Evolutionary conservation across 495 filamentous ascomycete genomes (phyloP), one percentile per base, ranked within the genome.

Genomic region (Xylaria intraflava): DNA sequence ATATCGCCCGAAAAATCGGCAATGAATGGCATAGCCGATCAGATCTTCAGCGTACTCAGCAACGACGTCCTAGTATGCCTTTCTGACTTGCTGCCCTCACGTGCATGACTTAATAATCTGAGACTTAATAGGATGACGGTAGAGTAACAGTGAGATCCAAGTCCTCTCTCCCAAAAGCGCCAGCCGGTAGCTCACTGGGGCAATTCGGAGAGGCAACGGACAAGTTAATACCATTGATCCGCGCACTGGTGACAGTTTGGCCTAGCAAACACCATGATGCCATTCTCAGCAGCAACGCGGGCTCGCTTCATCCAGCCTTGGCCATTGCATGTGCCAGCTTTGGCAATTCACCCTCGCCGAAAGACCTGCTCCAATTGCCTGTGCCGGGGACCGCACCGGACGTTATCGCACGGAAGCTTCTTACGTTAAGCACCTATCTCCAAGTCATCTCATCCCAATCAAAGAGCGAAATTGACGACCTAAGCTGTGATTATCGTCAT

Each of bases 351-450:
- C 52, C 45, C 48, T 65, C 67, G 4, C 62, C 62, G 12, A 55
- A 47, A 14, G 56, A 66, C 20, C 58, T 75, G 48, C 53, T 76
- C 11, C 51, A 68, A 17, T 53, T 69, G 19, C 75, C 75, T 1
- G 51, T 63, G 5, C 58, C 55, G 30, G 62, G 51, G 1, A 72
- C 66, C 0, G 74, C 78, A 61, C 76, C 75, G 2, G 69, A 76
- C 2, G 53, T 74, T 8, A 64, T 78, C 10, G 76, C 76, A 7
- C 69, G 66, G 19, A 72, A 67, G 24, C 66, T 80, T n/a, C 53
- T 80, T 1, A 17, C 73, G 9, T 65, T 79, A 38, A 68, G 60
- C 11, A 65, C 68, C 7, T 69, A 69, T 46, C 39, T 80, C 16
- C 75, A 78, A 40, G 67, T 65, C 10, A 50, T 75, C 42, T 60